Percentiles rank a stretch among this genome's conserved stretches.
phyloP scores from a whole-genome alignment of 1,284 basidiomycete species.

The Caloboletus firmus region DNA sequence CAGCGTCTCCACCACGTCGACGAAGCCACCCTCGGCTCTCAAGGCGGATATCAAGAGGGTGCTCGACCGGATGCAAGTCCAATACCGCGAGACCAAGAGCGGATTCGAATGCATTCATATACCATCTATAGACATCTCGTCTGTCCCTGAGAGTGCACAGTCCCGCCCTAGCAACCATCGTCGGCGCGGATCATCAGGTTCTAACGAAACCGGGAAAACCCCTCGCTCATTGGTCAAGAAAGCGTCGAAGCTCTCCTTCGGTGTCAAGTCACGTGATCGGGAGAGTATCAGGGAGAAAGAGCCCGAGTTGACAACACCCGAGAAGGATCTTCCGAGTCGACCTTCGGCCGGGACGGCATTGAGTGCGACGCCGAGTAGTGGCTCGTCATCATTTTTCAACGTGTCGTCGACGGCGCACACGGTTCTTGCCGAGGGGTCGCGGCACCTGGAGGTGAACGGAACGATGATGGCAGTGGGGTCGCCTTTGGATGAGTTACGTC shows the following conservation, averaged over 20 bases:
- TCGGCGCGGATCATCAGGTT: slow-evolving; percentile 50
- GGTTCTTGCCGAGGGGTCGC: slow-evolving; percentile 39
- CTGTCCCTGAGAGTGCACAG: slow-evolving; percentile 49
- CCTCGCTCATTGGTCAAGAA: slow-evolving; percentile 66
- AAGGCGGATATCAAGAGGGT: slow-evolving; percentile 85
- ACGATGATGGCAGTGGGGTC: slow-evolving; percentile 30
- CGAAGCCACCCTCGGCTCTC: slow-evolving; percentile 80
- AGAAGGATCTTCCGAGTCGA: slow-evolving; percentile 47
- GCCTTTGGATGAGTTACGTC: slow-evolving; percentile 38
- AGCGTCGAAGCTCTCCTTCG: slow-evolving; percentile 73
- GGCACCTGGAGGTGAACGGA: slow-evolving; percentile 28
- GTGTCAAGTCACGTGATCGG: slow-evolving; percentile 42
- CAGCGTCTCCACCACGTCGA: slow-evolving; percentile 93
- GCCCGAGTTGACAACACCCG: slow-evolving; percentile 38
- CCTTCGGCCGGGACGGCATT: slow-evolving; percentile 56
- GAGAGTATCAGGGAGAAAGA: slow-evolving; percentile 43
- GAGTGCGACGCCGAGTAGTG: slow-evolving; percentile 64
- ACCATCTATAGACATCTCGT: slow-evolving; percentile 87
- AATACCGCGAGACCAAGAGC: slow-evolving; percentile 85
- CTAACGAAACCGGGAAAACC: slow-evolving; percentile 50
- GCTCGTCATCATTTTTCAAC: slow-evolving; percentile 80
- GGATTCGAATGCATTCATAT: slow-evolving; percentile 97
- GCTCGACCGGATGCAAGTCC: slow-evolving; percentile 91
- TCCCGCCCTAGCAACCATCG: slow-evolving; percentile 41
- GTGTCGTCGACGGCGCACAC: slow-evolving; percentile 58